phyloP scores from a whole-genome alignment of 192 early-diverging fungal genomes.

The Blastocladiella britannica region DNA sequence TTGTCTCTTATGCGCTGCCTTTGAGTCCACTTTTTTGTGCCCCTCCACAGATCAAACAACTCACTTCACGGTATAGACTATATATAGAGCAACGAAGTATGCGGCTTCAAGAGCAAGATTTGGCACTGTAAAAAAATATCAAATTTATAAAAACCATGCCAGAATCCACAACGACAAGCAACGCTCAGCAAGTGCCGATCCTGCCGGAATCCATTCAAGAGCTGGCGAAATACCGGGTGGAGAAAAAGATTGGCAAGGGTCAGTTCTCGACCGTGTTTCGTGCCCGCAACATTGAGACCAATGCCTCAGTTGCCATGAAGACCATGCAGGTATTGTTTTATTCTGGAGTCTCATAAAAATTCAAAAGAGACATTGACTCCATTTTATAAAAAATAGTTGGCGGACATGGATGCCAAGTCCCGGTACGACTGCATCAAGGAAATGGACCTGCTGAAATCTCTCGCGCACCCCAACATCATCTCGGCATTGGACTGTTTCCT shows the following conservation, averaged over 20 bases:
- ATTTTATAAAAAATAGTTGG: not conserved
- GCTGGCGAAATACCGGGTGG: conserved; percentile 1
- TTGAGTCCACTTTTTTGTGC: no score
- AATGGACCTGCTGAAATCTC: conserved; percentile 6
- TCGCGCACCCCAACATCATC: conserved; percentile 4
- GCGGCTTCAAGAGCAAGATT: no score
- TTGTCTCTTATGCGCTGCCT: no score
- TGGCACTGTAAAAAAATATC: no score
- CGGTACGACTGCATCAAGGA: conserved; percentile 7
- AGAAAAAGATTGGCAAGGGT: conserved; percentile 7
- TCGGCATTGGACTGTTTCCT: conserved; percentile 2
- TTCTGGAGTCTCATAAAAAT: no score
- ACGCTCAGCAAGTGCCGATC: not conserved
- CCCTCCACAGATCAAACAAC: no score
- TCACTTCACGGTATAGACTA: no score
- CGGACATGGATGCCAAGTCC: conserved; percentile 3
- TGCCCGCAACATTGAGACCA: not conserved
- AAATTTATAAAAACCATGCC: no score
- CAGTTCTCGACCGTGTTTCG: conserved; percentile 7
- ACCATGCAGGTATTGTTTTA: not conserved
- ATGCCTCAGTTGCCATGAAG: conserved; percentile 2
- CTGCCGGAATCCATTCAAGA: not conserved
- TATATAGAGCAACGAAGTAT: no score
- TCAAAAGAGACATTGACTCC: no score
- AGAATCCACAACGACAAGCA: not conserved